Evolutionary conservation across 2,329 filamentous ascomycete species (phyloP).

Genomic region (Alternaria triticina): DNA sequence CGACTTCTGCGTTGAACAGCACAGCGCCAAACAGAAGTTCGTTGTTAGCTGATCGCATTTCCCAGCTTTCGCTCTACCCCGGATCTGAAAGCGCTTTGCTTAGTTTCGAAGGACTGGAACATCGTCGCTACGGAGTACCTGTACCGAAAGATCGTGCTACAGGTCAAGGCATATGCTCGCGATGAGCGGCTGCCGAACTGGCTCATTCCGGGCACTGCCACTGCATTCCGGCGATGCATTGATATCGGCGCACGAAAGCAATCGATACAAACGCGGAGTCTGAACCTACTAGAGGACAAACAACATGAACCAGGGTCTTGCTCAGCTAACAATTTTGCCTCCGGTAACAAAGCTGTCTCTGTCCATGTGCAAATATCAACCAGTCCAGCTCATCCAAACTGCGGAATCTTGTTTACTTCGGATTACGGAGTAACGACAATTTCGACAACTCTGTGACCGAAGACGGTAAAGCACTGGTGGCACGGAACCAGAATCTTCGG

Average conservation of each 20-base stretch:
- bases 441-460: background rate
- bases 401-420: background rate
- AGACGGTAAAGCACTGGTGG: background rate
- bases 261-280: background rate
- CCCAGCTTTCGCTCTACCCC: conserved; percentile 4
- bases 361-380: background rate
- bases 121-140: conserved; percentile 1
- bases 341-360: conserved; percentile 4
- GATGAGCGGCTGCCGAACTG: background rate
- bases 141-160: conserved; percentile 9
- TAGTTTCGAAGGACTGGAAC: conserved; percentile 7
- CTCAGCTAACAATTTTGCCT: background rate
- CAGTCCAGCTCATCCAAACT: background rate
- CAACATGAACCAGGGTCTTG: background rate
- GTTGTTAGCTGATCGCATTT: background rate
- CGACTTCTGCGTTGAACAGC: background rate
- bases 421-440: background rate
- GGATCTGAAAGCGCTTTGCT: conserved; percentile 10
- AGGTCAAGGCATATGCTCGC: background rate
- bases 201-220: background rate
- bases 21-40: background rate
- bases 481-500: background rate
- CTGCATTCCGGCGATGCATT: conserved; percentile 3
- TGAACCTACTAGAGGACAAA: conserved; percentile 3
- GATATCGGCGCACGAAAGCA: conserved; percentile 2